Evolutionary conservation across 169 alveolate species (phyloP).

Genomic region (Fabrea salina): DNA sequence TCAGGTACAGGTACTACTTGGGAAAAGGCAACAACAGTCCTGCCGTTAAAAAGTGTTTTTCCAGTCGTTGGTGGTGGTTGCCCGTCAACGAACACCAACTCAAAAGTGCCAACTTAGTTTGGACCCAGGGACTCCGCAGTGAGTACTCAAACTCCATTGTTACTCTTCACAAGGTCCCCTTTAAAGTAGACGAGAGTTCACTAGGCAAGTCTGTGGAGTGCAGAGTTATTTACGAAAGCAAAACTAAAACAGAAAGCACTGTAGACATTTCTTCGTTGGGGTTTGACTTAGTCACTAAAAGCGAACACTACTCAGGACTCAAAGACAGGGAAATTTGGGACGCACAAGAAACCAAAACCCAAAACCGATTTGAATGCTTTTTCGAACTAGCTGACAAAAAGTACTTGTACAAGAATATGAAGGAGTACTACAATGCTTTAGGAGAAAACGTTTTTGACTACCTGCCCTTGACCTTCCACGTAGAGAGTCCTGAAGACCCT

Average conservation of each 20-base stretch:
- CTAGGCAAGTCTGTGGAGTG: background rate
- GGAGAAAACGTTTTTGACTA: constrained; percentile 47
- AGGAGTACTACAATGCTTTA: constrained; percentile 23
- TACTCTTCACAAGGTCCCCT: background rate
- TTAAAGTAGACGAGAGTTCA: background rate
- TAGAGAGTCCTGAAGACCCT: constrained; percentile 29
- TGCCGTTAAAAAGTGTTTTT: background rate
- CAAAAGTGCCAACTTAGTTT: background rate
- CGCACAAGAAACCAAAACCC: background rate
- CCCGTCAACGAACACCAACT: background rate
- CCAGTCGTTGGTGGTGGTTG: constrained; percentile 24
- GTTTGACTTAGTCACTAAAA: background rate
- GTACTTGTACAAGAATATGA: constrained; percentile 44
- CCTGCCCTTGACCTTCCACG: constrained; percentile 52
- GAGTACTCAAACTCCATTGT: background rate
- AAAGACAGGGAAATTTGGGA: background rate
- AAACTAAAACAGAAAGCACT: background rate
- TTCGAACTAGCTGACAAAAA: constrained; percentile 44
- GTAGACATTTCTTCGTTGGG: background rate
- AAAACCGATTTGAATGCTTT: constrained; percentile 42
- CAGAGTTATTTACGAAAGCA: background rate
- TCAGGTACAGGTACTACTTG: no score
- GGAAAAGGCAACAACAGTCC: constrained; percentile 23
- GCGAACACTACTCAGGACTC: background rate
- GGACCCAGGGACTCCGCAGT: background rate